Percentiles rank a stretch among this genome's conserved stretches.
These are phyloP conservation scores for Sporothrix variecibatus DNA, from an alignment of 2,329 filamentous ascomycete genomes.

Conservation along the genomic window DNA sequence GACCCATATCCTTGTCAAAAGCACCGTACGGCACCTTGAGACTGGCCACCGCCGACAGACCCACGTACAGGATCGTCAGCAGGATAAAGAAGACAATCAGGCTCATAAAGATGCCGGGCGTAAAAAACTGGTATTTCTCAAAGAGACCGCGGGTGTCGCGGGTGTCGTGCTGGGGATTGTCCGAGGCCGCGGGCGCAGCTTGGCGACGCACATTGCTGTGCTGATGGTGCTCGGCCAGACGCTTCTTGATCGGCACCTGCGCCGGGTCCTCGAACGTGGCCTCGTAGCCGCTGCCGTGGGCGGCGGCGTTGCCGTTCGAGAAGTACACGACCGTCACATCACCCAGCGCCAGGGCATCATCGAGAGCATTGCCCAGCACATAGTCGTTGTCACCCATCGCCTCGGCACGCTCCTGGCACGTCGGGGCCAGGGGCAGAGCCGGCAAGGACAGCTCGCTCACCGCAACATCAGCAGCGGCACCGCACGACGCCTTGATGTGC, in stretches of 20 bases:
- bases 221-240: slow-evolving; percentile 28
- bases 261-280: slow-evolving; percentile 62
- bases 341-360: slow-evolving; percentile 39
- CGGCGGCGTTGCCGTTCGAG: slow-evolving; percentile 42
- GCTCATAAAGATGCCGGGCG: slow-evolving; percentile 88
- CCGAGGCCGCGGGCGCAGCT: slow-evolving; percentile 42
- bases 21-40: slow-evolving; percentile 90
- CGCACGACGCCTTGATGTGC: slow-evolving; percentile 52
- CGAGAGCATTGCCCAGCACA: slow-evolving; percentile 53
- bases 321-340: slow-evolving; percentile 77
- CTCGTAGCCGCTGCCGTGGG: slow-evolving; percentile 63
- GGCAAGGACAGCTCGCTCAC: slow-evolving; percentile 47
- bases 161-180: slow-evolving; percentile 46
- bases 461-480: slow-evolving; percentile 37
- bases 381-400: slow-evolving; percentile 52
- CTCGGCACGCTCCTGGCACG: slow-evolving; percentile 49
- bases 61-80: slow-evolving; percentile 75
- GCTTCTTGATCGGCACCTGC: slow-evolving; percentile 74
- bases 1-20: slow-evolving; percentile 94
- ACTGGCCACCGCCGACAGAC: slow-evolving; percentile 72
- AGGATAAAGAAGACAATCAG: slow-evolving; percentile 71
- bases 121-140: slow-evolving; percentile 93
- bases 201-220: slow-evolving; percentile 31
- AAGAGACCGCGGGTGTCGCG: slow-evolving; percentile 64
- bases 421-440: slow-evolving; percentile 41